Conservation (phyloP, 805 yeast genomes). For the Spathaspora boniae region DNA sequence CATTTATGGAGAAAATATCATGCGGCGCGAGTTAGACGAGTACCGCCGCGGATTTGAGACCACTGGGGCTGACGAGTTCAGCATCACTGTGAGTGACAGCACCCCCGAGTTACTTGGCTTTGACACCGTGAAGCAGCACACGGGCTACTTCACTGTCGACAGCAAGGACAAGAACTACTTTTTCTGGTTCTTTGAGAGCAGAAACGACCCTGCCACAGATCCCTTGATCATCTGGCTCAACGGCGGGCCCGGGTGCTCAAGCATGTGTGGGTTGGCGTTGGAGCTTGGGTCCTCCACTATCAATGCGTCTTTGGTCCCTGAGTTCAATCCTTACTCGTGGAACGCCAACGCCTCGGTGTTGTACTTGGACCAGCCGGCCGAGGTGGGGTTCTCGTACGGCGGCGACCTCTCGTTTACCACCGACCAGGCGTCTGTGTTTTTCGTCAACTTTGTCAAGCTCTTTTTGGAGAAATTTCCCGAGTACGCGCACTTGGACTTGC, state of each 20-base stretch:
- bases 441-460: slow-evolving; percentile 26
- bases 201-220: slow-evolving; percentile 26
- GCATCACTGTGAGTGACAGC: no score
- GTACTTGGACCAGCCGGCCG: slow-evolving; percentile 32
- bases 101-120: slow-evolving; percentile 28
- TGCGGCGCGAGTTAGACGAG: no score
- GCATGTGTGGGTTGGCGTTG: slow-evolving; percentile 18
- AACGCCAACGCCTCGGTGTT: slow-evolving; percentile 29
- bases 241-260: slow-evolving; percentile 23
- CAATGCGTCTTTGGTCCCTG: slow-evolving; percentile 14
- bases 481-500: slow-evolving; percentile 20
- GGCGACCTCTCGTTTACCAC: slow-evolving; percentile 18
- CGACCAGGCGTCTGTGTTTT: slow-evolving; percentile 23
- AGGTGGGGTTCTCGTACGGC: slow-evolving; percentile 23
- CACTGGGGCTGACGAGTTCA: no score
- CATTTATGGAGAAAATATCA: no score
- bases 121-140: slow-evolving; percentile 29
- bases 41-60: no score
- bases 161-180: slow-evolving; percentile 35
- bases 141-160: slow-evolving; percentile 27
- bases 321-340: slow-evolving; percentile 19
- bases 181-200: slow-evolving; percentile 36
- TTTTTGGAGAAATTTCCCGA: slow-evolving; percentile 29
- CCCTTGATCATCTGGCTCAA: slow-evolving; percentile 22
- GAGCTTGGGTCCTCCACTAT: slow-evolving; percentile 21